phyloP scores from a whole-genome alignment of 768 basidiomycete species.

The Trametes gibbosa region DNA sequence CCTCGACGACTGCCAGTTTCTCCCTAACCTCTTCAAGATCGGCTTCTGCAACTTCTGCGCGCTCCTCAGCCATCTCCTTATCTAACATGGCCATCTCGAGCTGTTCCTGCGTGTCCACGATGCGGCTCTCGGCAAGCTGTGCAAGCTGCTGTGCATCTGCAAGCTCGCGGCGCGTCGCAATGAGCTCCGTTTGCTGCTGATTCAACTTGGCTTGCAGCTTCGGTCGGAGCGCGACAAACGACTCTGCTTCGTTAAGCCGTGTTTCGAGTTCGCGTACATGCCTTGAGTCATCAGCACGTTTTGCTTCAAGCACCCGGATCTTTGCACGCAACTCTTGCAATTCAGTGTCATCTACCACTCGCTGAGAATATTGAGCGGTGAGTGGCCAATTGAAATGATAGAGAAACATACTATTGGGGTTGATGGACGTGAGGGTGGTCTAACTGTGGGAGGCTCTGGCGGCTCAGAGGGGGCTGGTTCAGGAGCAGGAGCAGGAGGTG shows the following conservation, averaged over 20 bases:
- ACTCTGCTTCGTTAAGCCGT: constrained; percentile 80
- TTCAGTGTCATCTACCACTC: constrained; percentile 52
- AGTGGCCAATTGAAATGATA: constrained; percentile 11
- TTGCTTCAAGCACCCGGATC: constrained; percentile 80
- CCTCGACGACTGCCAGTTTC: constrained; percentile 71
- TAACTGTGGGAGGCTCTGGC: not conserved
- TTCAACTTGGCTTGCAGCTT: constrained; percentile 89
- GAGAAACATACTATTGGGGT: constrained; percentile 24
- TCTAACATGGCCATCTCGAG: constrained; percentile 95
- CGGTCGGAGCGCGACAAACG: constrained; percentile 79
- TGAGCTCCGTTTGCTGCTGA: constrained; percentile 76
- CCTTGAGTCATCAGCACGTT: constrained; percentile 83
- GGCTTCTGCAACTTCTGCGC: constrained; percentile 72
- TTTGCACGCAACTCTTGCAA: constrained; percentile 81
- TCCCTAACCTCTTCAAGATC: constrained; percentile 82
- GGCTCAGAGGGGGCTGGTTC: constrained; percentile 12
- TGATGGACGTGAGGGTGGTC: constrained; percentile 13
- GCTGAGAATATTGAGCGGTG: constrained; percentile 11
- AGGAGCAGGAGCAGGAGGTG: not conserved
- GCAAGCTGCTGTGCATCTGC: constrained; percentile 76
- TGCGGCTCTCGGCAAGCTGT: constrained; percentile 62
- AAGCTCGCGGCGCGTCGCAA: constrained; percentile 69
- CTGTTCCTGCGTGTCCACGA: constrained; percentile 82
- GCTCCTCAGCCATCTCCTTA: constrained; percentile 95
- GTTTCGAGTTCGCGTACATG: constrained; percentile 82